Percentiles rank a stretch among this genome's conserved stretches.
These are phyloP conservation scores for Bruguiera parviflora DNA, from an alignment of 345 rosid genomes.

Conservation along the genomic window DNA sequence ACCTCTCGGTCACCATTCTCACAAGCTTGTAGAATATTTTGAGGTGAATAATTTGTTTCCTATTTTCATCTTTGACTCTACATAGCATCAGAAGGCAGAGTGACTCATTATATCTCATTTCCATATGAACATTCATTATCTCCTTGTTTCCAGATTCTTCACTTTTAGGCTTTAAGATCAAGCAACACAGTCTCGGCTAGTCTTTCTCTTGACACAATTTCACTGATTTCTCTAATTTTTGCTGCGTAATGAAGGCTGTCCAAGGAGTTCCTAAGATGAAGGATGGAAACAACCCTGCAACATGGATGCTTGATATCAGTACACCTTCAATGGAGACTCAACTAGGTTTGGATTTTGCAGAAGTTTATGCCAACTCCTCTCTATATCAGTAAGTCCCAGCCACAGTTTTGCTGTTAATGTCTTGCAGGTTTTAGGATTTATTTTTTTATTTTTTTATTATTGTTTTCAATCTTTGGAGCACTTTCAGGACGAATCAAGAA, in stretches of 20 bases:
- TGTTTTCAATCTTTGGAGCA: not conserved
- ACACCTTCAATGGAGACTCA: conserved; percentile 61
- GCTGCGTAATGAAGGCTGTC: conserved; percentile 43
- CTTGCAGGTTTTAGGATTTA: not conserved
- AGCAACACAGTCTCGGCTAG: not conserved
- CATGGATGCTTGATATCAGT: conserved; percentile 92
- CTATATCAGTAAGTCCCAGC: conserved; percentile 52
- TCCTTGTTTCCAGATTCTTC: conserved; percentile 2
- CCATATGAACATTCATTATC: not conserved
- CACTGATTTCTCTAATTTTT: not conserved
- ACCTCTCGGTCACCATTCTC: conserved; percentile 67
- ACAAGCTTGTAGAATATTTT: conserved; percentile 76
- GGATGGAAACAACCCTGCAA: conserved; percentile 81
- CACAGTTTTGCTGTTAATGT: not conserved
- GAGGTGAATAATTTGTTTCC: conserved; percentile 45
- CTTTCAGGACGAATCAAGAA: conserved; percentile 26
- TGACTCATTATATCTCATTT: not conserved
- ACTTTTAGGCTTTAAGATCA: conserved; percentile 5
- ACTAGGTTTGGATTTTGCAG: conserved; percentile 66
- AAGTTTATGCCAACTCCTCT: conserved; percentile 57
- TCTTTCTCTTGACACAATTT: not conserved
- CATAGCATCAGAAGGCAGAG: not conserved
- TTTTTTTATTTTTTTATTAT: not conserved
- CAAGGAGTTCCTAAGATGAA: conserved; percentile 67
- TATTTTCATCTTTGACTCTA: not conserved